Evolutionary conservation across 108 stramenopile genomes (phyloP).

Genomic region (Fistulifera pelliculosa): DNA sequence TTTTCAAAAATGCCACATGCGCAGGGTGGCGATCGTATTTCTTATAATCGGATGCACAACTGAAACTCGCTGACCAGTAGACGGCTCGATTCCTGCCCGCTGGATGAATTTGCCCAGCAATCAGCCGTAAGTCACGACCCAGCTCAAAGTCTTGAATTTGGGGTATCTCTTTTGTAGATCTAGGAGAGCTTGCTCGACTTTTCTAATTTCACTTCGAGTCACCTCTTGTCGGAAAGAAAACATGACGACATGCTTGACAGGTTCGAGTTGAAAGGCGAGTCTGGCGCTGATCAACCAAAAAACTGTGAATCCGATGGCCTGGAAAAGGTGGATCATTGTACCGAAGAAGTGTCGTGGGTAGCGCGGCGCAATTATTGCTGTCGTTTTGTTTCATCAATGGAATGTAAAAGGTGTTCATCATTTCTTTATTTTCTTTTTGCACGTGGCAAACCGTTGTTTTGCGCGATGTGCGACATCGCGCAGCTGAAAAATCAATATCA

Average conservation of each 20-base stretch:
- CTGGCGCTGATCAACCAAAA: no score
- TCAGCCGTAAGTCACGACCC: slow-evolving; percentile 10
- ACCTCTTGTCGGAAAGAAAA: background rate
- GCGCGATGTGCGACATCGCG: no score
- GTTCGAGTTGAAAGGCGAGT: background rate
- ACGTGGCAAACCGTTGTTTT: no score
- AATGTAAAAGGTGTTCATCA: no score
- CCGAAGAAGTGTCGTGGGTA: no score
- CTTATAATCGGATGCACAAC: slow-evolving; percentile 13
- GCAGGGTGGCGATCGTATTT: slow-evolving; percentile 7
- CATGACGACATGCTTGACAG: slow-evolving; percentile 5
- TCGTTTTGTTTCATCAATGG: no score
- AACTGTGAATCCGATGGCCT: no score
- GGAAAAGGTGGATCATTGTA: no score
- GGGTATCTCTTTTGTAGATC: slow-evolving; percentile 8
- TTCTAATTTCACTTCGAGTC: background rate
- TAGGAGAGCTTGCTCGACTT: slow-evolving; percentile 14
- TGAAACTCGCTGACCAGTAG: slow-evolving; percentile 12
- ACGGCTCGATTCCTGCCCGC: slow-evolving; percentile 16
- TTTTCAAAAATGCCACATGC: slow-evolving; percentile 10
- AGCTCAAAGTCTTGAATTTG: slow-evolving; percentile 10
- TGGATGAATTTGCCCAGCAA: slow-evolving; percentile 21
- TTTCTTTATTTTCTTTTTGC: no score
- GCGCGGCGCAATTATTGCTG: no score
- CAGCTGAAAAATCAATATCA: no score